Base-by-base conservation (phyloP, 2,329 filamentous ascomycete species). In the Xylariaceae sp. region DNA sequence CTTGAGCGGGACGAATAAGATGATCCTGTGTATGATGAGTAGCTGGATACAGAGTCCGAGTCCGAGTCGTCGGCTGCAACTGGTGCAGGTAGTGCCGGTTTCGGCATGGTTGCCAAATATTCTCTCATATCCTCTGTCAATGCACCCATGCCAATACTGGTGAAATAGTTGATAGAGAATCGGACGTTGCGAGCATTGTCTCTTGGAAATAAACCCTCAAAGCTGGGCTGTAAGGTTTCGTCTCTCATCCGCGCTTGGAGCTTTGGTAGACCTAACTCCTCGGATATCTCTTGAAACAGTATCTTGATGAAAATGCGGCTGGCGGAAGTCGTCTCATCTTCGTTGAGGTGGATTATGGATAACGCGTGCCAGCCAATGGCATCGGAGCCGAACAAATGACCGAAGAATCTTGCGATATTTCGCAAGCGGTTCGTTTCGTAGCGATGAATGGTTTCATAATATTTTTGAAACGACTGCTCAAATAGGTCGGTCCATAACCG, bases 101-200 rank as follows among this genome's bases (percentile, higher is more conserved):
- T 93, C 11, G 90, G 90, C 65, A 94, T 80, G 59, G 89, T 95
- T 62, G 90, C 86, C 42, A 98, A 75, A 60, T 85, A 82, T 57
- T 94, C 88, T 64, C 93, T 83, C 89, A 96, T 95, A 52, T 89
- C 87, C 61, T 98, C 93, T 2, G 93, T 98, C 47, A 98, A 76
- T 18, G 80, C 81, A 61, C 93, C 93, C 87, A 98, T 94, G 44
- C 90, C 89, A 56, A 98, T 95, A 57, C 89, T 93, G 9, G 93
- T 98, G 64, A 98, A 97, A 74, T 96, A 98, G 68, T 98, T 98
- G 81, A 98, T 95, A 38, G 90, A 88, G 73, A 98, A 98, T 40
- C 91, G 83, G 30, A 90, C 89, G 65, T 96, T 93, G 60, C 87
- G 83, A 18, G 89, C 81, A 57, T 89, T 88, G 62, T 97, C 90